These are phyloP conservation scores for Ascoidea tarda DNA, from an alignment of 805 yeast species.

Conservation along the genomic window DNA sequence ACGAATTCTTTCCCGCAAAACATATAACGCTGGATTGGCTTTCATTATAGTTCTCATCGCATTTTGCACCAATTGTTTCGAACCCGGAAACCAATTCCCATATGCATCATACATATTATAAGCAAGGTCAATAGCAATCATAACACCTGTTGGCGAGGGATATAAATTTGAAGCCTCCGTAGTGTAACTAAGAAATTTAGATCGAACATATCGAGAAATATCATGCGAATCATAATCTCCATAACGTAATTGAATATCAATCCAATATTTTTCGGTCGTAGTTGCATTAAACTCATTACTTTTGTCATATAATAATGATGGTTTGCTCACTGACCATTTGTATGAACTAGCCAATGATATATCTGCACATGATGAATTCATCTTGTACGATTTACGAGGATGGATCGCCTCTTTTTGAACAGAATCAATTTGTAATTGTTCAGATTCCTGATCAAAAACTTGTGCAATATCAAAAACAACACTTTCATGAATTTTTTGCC, in stretches of 20 bases:
- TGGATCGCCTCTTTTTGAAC: conserved; percentile 90
- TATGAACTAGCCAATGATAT: conserved; percentile 59
- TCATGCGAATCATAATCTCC: conserved; percentile 98
- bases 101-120: conserved; percentile 93
- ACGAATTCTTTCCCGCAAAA: conserved; percentile 82
- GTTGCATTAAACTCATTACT: conserved; percentile 49
- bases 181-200: conserved; percentile 88
- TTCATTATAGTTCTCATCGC: conserved; percentile 93
- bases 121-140: conserved; percentile 85
- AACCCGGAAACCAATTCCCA: conserved; percentile 96
- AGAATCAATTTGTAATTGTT: conserved; percentile 65
- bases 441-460: conserved; percentile 77
- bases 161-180: conserved; percentile 73
- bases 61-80: conserved; percentile 78
- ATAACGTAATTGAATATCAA: conserved; percentile 87
- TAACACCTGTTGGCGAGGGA: conserved; percentile 86
- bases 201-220: conserved; percentile 82
- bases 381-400: conserved; percentile 92
- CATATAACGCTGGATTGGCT: conserved; percentile 85
- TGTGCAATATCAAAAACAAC: conserved; percentile 88
- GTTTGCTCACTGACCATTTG: conserved; percentile 73
- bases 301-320: conserved; percentile 64
- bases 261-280: conserved; percentile 67
- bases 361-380: conserved; percentile 95
- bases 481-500: conserved; percentile 98